These are phyloP conservation scores for Phytophthora sp. DNA, from an alignment of 352 stramenopile genomes.

Conservation along the genomic window DNA sequence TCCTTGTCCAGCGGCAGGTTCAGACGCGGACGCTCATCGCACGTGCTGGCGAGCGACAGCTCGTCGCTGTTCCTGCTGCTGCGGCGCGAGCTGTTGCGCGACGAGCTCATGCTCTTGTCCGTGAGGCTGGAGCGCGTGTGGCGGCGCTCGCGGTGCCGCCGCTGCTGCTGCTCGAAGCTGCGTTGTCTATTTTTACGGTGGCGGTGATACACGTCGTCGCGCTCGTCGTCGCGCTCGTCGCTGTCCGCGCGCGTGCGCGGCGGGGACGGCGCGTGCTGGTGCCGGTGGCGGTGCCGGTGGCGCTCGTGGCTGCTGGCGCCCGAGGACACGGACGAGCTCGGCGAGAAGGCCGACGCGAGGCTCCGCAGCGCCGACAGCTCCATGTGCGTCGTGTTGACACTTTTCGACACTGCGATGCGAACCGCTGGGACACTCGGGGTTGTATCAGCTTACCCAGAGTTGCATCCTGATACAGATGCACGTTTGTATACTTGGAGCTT, in stretches of 20 bases:
- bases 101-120: slow-evolving; percentile 30
- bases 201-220: slow-evolving; percentile 22
- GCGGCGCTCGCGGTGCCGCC: slow-evolving; percentile 2
- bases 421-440: too few species aligned
- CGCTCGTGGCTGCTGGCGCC: slow-evolving; percentile 18
- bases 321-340: slow-evolving; percentile 31
- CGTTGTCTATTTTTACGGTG: slow-evolving; percentile 30
- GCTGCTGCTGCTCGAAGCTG: slow-evolving; percentile 15
- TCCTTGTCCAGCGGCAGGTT: slow-evolving; percentile 56
- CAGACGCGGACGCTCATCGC: slow-evolving; percentile 18
- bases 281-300: background rate
- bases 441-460: too few species aligned
- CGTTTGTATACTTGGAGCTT: too few species aligned
- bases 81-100: slow-evolving; percentile 29
- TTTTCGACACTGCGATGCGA: slow-evolving; percentile 29
- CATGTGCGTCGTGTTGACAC: slow-evolving; percentile 13
- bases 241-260: background rate
- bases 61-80: slow-evolving; percentile 38
- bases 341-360: slow-evolving; percentile 11
- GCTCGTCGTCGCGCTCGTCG: background rate
- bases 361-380: slow-evolving; percentile 15
- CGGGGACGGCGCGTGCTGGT: background rate
- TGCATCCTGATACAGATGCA: too few species aligned
- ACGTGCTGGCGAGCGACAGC: slow-evolving; percentile 27
- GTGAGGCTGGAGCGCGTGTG: slow-evolving; percentile 26